A percentile compares a stretch with the other conserved stretches of the same genome.
phyloP scores from a whole-genome alignment of 371 early-diverging fungal species.

The Dichotomocladium elegans region DNA sequence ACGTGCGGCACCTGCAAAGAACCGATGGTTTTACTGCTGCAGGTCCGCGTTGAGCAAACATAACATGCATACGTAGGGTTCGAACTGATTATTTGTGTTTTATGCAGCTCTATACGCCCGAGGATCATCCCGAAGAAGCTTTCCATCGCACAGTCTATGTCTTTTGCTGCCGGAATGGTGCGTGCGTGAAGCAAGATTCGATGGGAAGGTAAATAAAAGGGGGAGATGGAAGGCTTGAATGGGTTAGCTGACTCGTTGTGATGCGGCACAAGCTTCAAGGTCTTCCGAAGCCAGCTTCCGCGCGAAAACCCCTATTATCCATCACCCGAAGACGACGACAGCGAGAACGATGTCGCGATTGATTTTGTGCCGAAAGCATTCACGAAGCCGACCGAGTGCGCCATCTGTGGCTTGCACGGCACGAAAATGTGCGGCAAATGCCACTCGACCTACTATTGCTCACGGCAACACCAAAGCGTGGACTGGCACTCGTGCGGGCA shows the following conservation, averaged over 20 bases:
- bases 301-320: constrained; percentile 73
- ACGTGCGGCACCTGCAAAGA: constrained; percentile 78
- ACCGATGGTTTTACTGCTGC: constrained; percentile 80
- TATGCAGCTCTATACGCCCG: constrained; percentile 85
- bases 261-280: constrained; percentile 85
- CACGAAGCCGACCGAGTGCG: constrained; percentile 29
- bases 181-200: constrained; percentile 69
- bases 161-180: constrained; percentile 85
- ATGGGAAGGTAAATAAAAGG: constrained; percentile 47
- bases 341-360: constrained; percentile 13
- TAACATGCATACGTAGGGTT: neutral
- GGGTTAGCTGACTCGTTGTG: neutral
- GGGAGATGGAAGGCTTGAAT: neutral
- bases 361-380: constrained; percentile 31
- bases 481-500: constrained; percentile 84
- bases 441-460: constrained; percentile 71
- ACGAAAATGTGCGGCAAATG: constrained; percentile 80
- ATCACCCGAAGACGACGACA: constrained; percentile 38
- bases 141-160: constrained; percentile 89
- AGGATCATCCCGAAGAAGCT: constrained; percentile 82
- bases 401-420: constrained; percentile 77
- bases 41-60: constrained; percentile 50
- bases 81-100: neutral
- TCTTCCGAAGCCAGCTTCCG: constrained; percentile 82
- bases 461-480: constrained; percentile 76